Base-by-base conservation (phyloP, 148 eudicot species). In the Silene latifolia region DNA sequence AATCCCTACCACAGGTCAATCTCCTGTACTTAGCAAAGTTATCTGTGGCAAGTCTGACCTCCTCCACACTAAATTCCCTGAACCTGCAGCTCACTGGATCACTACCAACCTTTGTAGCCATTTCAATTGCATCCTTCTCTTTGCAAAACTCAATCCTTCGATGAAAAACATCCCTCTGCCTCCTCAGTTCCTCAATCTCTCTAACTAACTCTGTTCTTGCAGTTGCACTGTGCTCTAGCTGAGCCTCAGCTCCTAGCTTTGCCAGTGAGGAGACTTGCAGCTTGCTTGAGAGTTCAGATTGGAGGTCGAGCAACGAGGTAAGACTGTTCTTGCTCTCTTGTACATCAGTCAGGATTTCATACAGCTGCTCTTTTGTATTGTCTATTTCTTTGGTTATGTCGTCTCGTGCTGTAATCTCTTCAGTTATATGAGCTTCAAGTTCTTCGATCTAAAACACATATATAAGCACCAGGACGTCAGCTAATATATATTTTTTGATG, bases 91-190 rank as follows among this genome's bases (percentile, higher is more conserved):
- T 68, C 47, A 70, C 66, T 4, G 18, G 65, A 12, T 74, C 85
- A 77, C 21, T 64, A 73, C 72, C 63, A 56, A 76, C 85, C 59
- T 79, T 83, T 15, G 79, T 74, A 63, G 85, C 90, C 82, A 73
- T 80, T 23, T 80, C 90, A 69, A 90, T 90, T 0, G 98, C 96
- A 46, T 88, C 98, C 60, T 86, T 90, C 65, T 92, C 96, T 77
- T 75, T 86, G 67, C 96, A 90, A 51, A 92, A 88, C 77, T 88
- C 90, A 0, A 89, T 87, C 78, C 98, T 81, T n/a, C 91, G 78
- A 47, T 84, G 89, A 27, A 92, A 73, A 18, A 92, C 81, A 73
- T 89, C 90, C 72, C 85, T 87, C 58, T 87, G 90, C 76, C 80
- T 80, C 77, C 93, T 82, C 44, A 89, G 63, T 72, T 87, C 88